These are phyloP conservation scores for Fusarium sororula DNA, from an alignment of 2,329 filamentous ascomycete species.

Conservation along the genomic window DNA sequence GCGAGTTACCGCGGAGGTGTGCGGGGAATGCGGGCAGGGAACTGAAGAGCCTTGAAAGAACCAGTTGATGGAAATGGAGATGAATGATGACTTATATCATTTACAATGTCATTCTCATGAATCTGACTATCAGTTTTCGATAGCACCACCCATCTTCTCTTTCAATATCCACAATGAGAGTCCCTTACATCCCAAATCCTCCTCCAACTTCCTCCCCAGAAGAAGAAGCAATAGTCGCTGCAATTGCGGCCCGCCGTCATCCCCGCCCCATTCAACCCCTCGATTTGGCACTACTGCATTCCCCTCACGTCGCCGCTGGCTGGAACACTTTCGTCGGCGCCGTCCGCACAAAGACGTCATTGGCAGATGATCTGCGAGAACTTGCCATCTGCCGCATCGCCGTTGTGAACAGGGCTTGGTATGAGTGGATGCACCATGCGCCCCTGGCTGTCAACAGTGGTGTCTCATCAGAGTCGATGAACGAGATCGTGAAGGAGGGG, in stretches of 20 bases:
- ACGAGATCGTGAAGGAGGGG: not conserved
- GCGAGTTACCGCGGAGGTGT: not conserved
- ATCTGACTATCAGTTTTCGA: not conserved
- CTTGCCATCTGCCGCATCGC: not conserved
- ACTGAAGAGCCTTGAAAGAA: not conserved
- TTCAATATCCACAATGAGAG: not conserved
- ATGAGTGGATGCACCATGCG: not conserved
- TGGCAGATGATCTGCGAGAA: not conserved
- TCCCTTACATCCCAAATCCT: not conserved
- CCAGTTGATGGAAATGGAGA: not conserved
- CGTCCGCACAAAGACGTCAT: not conserved
- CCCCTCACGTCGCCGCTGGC: not conserved
- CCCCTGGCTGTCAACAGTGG: not conserved
- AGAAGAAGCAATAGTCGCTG: not conserved
- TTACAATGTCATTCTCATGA: not conserved
- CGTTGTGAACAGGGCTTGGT: not conserved
- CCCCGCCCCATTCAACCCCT: not conserved
- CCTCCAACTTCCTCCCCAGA: not conserved
- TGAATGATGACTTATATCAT: not conserved
- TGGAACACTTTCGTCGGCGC: not conserved
- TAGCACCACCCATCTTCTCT: fast-evolving
- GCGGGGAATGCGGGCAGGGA: not conserved
- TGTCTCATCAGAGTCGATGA: not conserved
- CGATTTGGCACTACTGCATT: not conserved
- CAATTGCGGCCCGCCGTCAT: not conserved